Percentiles rank a stretch among this genome's conserved stretches.
phyloP scores from a whole-genome alignment of 495 filamentous ascomycete genomes.

The Penicillium taxi region DNA sequence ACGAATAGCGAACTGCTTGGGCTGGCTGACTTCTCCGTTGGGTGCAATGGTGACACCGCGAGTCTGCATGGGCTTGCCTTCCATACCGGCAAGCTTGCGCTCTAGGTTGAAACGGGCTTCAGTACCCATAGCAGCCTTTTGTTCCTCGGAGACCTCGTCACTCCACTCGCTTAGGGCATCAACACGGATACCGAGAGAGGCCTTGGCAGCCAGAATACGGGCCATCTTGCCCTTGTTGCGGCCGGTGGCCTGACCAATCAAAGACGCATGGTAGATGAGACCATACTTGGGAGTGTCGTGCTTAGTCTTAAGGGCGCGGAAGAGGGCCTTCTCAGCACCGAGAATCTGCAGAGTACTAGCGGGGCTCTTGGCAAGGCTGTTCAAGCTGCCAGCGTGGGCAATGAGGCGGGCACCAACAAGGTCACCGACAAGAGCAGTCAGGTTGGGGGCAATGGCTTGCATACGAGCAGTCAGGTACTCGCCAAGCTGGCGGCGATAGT shows the following conservation, averaged over 20 bases:
- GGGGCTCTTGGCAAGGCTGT: constrained; percentile 94
- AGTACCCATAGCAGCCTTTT: constrained; percentile 68
- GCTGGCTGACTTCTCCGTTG: constrained; percentile 49
- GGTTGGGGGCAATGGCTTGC: constrained; percentile 93
- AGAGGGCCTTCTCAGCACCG: constrained; percentile 96
- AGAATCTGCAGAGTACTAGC: constrained; percentile 96
- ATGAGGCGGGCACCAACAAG: constrained; percentile 94
- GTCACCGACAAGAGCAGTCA: constrained; percentile 88
- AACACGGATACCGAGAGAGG: constrained; percentile 84
- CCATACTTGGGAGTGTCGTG: constrained; percentile 99
- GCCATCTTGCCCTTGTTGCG: constrained; percentile 99
- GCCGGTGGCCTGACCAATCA: constrained; percentile 92
- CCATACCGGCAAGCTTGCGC: constrained; percentile 71
- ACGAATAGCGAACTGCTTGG: constrained; percentile 84
- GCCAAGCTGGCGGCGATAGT: constrained; percentile 81
- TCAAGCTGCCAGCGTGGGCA: constrained; percentile 87
- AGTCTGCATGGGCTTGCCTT: constrained; percentile 80
- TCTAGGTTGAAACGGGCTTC: constrained; percentile 71
- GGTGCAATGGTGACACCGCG: constrained; percentile 69
- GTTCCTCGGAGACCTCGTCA: constrained; percentile 75
- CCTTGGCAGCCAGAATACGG: constrained; percentile 87
- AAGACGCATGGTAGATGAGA: constrained; percentile 94
- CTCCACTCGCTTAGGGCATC: constrained; percentile 84
- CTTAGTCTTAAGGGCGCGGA: constrained; percentile 97
- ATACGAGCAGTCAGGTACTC: constrained; percentile 87